Evolutionary conservation across 129 eudicot species (phyloP), one percentile per base, ranked within the genome.

Genomic region (Silybum marianum): DNA sequence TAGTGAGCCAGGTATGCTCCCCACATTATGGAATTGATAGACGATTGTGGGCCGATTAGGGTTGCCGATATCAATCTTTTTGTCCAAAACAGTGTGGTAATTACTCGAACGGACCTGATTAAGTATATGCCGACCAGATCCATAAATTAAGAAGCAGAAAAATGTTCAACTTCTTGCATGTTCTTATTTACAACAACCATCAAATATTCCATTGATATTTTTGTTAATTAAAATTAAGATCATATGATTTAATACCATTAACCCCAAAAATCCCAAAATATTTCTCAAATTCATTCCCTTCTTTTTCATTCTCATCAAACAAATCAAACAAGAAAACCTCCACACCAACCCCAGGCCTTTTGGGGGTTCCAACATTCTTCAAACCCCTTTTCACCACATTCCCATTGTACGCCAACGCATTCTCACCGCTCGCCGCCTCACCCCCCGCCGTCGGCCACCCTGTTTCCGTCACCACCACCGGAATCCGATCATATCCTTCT

Each of bases 361-460:
- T 91, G 0, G 97, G 98, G n/a, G 97, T 93, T 7, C 98, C 98
- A 73, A 89, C 82, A 75, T 90, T 84, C 11, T 71, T 72, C 86
- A 88, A 51, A 18, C 83, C 83, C 54, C 95, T 89, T 26, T 32
- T 87, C 76, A 84, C 93, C 58, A 93, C 87, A 85, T 93, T 91
- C 18, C 86, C 91, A 81, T 91, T 93, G 42, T 89, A 91, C 48
- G 84, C 90, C 85, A 88, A 63, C 13, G 94, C 98, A 76, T 89
- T 93, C 72, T 89, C 92, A 28, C 54, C 79, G 11, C 80, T 81
- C 6, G 93, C 94, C n/a, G 83, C 98, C 0, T 71, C 88, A 0
- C 94, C 94, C 0, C 92, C 97, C 0, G 72, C 84, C 32, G 92
- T 91, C 14, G 98, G 97, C 97, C 97, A 93, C 84, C 97, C 94